A percentile compares a stretch with the other conserved stretches of the same genome.
phyloP scores from a whole-genome alignment of 2,329 filamentous ascomycete species.

The Monosporascus sp. region DNA sequence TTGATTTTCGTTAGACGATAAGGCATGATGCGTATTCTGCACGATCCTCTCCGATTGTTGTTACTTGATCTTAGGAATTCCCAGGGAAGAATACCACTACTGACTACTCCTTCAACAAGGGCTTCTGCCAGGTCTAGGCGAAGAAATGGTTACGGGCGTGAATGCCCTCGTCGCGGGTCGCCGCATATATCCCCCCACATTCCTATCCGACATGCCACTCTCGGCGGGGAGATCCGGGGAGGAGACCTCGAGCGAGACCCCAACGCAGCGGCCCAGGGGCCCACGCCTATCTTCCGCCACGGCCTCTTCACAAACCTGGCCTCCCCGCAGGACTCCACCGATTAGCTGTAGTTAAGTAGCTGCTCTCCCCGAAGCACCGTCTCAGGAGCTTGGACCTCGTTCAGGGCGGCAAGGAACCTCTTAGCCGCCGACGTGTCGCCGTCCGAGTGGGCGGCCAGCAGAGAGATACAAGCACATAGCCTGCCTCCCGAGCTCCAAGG shows the following conservation, averaged over 20 bases:
- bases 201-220: neutral
- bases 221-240: neutral
- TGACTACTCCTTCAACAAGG: neutral
- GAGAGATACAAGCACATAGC: no score
- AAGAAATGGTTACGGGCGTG: neutral
- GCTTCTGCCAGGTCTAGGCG: neutral
- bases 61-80: no score
- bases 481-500: no score
- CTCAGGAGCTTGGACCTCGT: neutral
- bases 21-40: no score
- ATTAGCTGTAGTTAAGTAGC: neutral
- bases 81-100: neutral
- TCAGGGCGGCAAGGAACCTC: conserved; percentile 7
- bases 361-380: neutral
- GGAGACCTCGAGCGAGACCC: neutral
- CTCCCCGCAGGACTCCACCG: neutral
- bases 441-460: conserved; percentile 32
- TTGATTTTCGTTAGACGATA: no score
- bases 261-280: neutral
- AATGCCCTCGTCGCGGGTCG: neutral
- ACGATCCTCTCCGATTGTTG: no score
- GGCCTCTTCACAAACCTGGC: neutral
- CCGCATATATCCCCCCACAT: no score
- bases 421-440: conserved; percentile 27
- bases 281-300: neutral